phyloP scores from a whole-genome alignment of 345 rosid species.

The Populus ilicifolia region DNA sequence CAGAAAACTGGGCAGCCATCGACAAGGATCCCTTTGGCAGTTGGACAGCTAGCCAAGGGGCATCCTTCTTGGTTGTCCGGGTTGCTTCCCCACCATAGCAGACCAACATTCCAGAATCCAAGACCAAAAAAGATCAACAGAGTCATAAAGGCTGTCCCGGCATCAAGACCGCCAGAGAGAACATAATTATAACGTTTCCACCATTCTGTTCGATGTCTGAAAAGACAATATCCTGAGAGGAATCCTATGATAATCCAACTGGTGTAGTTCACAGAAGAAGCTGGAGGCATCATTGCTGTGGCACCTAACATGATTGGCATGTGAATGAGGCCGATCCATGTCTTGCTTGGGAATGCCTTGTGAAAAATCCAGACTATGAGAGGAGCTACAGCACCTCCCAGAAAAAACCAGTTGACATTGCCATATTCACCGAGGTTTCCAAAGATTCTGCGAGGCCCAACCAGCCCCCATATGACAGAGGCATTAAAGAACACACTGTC shows the following conservation, averaged over 20 bases:
- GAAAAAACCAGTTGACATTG: constrained; percentile 64
- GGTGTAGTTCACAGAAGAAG: constrained; percentile 63
- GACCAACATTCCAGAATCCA: constrained; percentile 32
- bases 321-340: constrained; percentile 60
- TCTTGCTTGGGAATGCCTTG: constrained; percentile 50
- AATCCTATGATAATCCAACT: constrained; percentile 66
- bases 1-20: constrained; percentile 57
- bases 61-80: constrained; percentile 51
- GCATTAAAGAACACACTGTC: constrained; percentile 75
- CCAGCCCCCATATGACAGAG: constrained; percentile 88
- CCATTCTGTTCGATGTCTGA: constrained; percentile 42
- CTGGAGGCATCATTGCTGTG: constrained; percentile 74
- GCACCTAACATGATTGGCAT: constrained; percentile 69
- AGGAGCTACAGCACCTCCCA: constrained; percentile 58
- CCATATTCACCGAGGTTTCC: constrained; percentile 63
- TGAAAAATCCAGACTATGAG: constrained; percentile 61
- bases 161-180: constrained; percentile 72
- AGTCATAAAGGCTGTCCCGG: constrained; percentile 72
- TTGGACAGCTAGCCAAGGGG: constrained; percentile 65
- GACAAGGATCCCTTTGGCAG: constrained; percentile 48
- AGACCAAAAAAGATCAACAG: constrained; percentile 48
- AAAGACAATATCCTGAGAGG: constrained; percentile 56
- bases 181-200: constrained; percentile 75
- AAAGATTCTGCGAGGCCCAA: constrained; percentile 74
- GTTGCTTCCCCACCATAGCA: constrained; percentile 78